A percentile compares a stretch with the other conserved stretches of the same genome.
These are phyloP conservation scores for Arthrocladium fulminans DNA, from an alignment of 2,329 filamentous ascomycete genomes.

Conservation along the genomic window DNA sequence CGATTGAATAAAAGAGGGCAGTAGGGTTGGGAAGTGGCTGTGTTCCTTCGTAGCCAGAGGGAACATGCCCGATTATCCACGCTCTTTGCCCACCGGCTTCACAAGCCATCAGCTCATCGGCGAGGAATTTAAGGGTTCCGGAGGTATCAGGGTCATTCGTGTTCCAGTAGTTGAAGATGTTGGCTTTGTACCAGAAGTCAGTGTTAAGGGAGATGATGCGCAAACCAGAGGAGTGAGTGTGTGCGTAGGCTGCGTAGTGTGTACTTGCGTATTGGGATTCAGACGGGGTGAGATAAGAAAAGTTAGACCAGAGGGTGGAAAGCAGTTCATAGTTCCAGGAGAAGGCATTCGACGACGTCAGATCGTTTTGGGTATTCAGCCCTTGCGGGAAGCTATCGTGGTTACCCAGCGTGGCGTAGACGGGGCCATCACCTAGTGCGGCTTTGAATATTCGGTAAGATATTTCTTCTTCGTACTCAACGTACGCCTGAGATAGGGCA, in stretches of 20 bases:
- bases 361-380: constrained; percentile 20
- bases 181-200: constrained; percentile 25
- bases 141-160: constrained; percentile 22
- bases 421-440: constrained; percentile 21
- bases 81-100: constrained; percentile 22
- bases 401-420: constrained; percentile 26
- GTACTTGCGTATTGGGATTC: constrained; percentile 21
- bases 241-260: constrained; percentile 22
- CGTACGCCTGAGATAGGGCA: constrained; percentile 23
- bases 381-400: constrained; percentile 23
- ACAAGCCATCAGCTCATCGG: constrained; percentile 22
- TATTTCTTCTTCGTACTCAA: constrained; percentile 24
- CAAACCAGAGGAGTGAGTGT: constrained; percentile 23
- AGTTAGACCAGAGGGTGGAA: constrained; percentile 19
- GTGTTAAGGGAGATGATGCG: constrained; percentile 25
- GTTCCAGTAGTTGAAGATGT: constrained; percentile 25
- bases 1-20: constrained; percentile 24
- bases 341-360: constrained; percentile 18
- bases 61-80: constrained; percentile 25
- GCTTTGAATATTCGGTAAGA: constrained; percentile 24
- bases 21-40: constrained; percentile 21
- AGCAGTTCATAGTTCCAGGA: constrained; percentile 25
- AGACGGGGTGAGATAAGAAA: constrained; percentile 24
- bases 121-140: constrained; percentile 22
- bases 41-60: constrained; percentile 21